Percentiles rank a stretch among this genome's conserved stretches.
Conservation (phyloP, 768 basidiomycete species). For the Naganishia onofrii region DNA sequence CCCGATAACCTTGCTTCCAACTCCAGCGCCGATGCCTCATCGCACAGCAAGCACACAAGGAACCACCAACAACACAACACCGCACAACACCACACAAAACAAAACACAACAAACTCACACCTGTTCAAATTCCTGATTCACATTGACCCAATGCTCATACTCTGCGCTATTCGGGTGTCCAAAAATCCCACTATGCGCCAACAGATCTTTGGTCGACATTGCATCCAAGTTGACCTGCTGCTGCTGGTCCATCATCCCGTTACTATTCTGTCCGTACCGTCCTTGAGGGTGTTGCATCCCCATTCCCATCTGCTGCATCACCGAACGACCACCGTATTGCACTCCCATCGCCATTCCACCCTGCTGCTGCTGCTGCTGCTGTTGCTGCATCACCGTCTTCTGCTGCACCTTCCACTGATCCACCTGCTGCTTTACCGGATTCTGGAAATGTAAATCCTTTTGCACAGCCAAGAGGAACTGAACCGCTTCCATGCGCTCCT, state of each 20-base stretch:
- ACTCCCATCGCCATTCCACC: slow-evolving; percentile 1
- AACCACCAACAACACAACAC: no score
- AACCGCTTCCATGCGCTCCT: not conserved
- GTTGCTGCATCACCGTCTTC: not conserved
- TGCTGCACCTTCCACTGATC: slow-evolving; percentile 8
- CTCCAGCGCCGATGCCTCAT: no score
- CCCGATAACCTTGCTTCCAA: no score
- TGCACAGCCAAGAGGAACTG: slow-evolving; percentile 11
- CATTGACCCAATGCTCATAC: slow-evolving; percentile 13
- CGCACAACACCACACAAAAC: no score
- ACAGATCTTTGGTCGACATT: slow-evolving; percentile 1
- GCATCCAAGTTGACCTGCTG: slow-evolving; percentile 6
- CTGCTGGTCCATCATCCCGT: slow-evolving; percentile 8
- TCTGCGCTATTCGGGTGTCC: slow-evolving; percentile 14
- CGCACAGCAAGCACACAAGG: no score
- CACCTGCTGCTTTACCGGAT: slow-evolving; percentile 14
- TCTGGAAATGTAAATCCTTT: slow-evolving; percentile 9
- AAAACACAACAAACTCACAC: slow-evolving; percentile 6
- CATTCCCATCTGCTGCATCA: slow-evolving; percentile 16
- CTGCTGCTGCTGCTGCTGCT: not conserved
- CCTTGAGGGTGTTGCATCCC: slow-evolving; percentile 7
- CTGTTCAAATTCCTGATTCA: slow-evolving; percentile 22
- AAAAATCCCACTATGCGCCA: slow-evolving; percentile 9
- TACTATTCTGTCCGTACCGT: not conserved
- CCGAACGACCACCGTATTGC: not conserved